Evolutionary conservation across 2,329 filamentous ascomycete species (phyloP).

Genomic region (Fusarium tanahbumbuense): DNA sequence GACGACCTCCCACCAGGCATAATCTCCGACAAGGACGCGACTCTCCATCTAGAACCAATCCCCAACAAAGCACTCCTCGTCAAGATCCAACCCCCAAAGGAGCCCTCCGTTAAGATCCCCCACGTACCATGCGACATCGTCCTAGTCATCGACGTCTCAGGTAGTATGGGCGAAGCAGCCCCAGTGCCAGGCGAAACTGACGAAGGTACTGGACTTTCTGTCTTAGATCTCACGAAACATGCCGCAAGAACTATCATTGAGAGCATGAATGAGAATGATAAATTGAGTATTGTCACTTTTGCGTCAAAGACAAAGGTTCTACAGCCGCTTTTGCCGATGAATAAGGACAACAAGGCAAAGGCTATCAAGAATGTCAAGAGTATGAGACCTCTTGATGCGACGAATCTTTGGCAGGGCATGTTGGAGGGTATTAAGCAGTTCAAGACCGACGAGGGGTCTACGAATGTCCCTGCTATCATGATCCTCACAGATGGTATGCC

Average conservation of each 20-base stretch:
- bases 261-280: conserved; percentile 64
- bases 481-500: conserved; percentile 67
- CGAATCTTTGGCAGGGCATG: conserved; percentile 71
- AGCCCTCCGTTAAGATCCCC: conserved; percentile 45
- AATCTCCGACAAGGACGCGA: conserved; percentile 22
- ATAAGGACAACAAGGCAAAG: conserved; percentile 56
- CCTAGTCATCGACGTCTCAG: conserved; percentile 70
- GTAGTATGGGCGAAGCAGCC: conserved; percentile 64
- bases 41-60: conserved; percentile 57
- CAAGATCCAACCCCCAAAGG: conserved; percentile 58
- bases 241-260: conserved; percentile 68
- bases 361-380: conserved; percentile 56
- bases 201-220: conserved; percentile 63
- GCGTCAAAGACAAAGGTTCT: conserved; percentile 55
- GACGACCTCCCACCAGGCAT: neutral
- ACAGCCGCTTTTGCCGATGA: conserved; percentile 62
- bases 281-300: conserved; percentile 70
- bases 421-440: conserved; percentile 63
- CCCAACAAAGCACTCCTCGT: conserved; percentile 56
- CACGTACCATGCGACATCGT: conserved; percentile 70
- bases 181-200: conserved; percentile 59
- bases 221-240: conserved; percentile 71
- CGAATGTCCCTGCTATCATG: conserved; percentile 62
- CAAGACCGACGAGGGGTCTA: conserved; percentile 43
- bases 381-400: conserved; percentile 55